A percentile compares a stretch with the other conserved stretches of the same genome.
phyloP scores from a whole-genome alignment of 805 yeast genomes.

The Yarrowia alimentaria region DNA sequence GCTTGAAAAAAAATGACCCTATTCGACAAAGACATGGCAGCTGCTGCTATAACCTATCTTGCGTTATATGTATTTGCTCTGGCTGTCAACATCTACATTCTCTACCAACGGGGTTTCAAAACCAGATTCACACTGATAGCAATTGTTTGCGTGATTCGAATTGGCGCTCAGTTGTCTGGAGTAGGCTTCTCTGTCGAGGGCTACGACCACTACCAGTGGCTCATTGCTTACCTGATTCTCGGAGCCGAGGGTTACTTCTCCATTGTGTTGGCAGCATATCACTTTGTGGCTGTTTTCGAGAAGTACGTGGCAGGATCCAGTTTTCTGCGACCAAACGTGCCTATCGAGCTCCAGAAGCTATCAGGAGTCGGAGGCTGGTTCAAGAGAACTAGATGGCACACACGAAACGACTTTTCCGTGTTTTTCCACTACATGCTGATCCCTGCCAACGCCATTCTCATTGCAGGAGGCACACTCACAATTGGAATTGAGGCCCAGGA shows the following conservation, averaged over 20 bases:
- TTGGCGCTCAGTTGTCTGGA: conserved; percentile 3
- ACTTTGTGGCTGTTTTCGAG: conserved; percentile 8
- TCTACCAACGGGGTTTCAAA: not conserved
- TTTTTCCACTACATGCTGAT: conserved; percentile 22
- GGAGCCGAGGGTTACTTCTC: conserved; percentile 17
- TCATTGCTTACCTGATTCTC: conserved; percentile 3
- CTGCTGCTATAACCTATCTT: conserved; percentile 11
- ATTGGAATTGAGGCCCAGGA: not conserved
- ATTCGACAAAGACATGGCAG: conserved; percentile 11
- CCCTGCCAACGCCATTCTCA: conserved; percentile 15
- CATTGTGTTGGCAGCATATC: conserved; percentile 6
- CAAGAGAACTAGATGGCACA: not conserved
- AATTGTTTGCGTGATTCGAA: conserved; percentile 4
- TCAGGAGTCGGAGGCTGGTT: not conserved
- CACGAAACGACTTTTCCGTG: conserved; percentile 2
- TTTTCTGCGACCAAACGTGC: conserved; percentile 3
- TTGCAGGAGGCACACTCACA: conserved; percentile 5
- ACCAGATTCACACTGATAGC: conserved; percentile 2
- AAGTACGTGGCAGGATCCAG: conserved; percentile 2
- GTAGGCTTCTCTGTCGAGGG: conserved; percentile 6
- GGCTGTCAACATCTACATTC: not conserved
- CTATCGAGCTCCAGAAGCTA: not conserved
- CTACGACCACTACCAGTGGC: conserved; percentile 4
- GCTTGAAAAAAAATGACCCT: not conserved
- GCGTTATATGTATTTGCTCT: not conserved